Percentiles rank a stretch among this genome's conserved stretches.
phyloP scores from a whole-genome alignment of 768 basidiomycete species.

The Leucogyrophana mollusca region DNA sequence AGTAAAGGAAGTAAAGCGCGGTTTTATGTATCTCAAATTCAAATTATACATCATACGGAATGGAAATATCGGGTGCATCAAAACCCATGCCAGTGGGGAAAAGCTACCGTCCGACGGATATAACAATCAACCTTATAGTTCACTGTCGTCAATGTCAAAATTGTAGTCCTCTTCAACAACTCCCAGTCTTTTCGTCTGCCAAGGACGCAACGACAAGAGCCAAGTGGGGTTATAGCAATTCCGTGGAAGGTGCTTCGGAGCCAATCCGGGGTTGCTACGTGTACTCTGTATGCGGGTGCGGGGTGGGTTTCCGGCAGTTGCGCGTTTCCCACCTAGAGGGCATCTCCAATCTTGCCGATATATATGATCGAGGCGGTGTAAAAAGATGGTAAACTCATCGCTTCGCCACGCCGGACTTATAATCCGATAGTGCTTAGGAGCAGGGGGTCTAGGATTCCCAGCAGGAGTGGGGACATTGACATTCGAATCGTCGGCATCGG shows the following conservation, averaged over 20 bases:
- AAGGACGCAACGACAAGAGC: background rate
- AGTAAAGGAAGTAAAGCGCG: too few species aligned
- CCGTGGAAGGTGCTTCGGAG: background rate
- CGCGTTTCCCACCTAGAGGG: background rate
- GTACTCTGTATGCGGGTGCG: background rate
- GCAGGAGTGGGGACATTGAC: too few species aligned
- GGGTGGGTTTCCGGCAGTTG: background rate
- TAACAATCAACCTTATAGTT: too few species aligned
- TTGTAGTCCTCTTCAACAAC: background rate
- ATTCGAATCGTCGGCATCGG: too few species aligned
- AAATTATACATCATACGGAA: too few species aligned
- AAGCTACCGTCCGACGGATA: too few species aligned
- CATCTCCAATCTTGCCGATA: background rate
- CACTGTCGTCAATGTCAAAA: background rate
- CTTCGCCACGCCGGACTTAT: background rate
- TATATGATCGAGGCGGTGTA: background rate
- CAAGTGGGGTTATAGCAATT: background rate
- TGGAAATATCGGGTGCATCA: too few species aligned
- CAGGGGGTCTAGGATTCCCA: too few species aligned
- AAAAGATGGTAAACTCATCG: background rate
- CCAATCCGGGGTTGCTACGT: background rate
- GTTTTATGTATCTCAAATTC: too few species aligned
- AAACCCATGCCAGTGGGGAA: too few species aligned
- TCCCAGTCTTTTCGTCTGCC: background rate
- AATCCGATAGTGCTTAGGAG: background rate